Evolutionary conservation across 305 asterid species (phyloP).

Genomic region (Fraxinus nigra): DNA sequence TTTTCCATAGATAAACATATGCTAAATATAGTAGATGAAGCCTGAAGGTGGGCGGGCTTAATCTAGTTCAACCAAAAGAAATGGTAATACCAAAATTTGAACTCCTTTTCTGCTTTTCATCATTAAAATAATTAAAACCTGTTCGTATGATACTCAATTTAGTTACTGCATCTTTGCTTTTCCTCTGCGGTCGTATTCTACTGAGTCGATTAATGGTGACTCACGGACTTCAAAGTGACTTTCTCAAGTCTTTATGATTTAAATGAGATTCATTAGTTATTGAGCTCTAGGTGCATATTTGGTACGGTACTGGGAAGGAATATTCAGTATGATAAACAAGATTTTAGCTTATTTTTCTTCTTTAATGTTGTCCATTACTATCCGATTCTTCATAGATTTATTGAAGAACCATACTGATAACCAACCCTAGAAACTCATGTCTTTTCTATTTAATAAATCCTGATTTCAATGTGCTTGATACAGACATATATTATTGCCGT

Average conservation of each 20-base stretch:
- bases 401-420: not conserved
- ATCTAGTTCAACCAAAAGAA: not conserved
- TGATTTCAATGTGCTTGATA: not conserved
- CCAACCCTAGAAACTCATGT: not conserved
- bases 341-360: not conserved
- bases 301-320: not conserved
- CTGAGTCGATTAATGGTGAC: not conserved
- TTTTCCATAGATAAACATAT: not conserved
- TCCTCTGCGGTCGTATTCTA: not conserved
- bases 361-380: not conserved
- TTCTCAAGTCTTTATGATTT: not conserved
- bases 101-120: not conserved
- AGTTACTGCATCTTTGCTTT: not conserved
- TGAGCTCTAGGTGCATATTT: not conserved
- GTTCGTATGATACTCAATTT: not conserved
- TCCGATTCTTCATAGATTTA: not conserved
- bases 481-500: not conserved
- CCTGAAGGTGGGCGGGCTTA: not conserved
- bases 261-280: not conserved
- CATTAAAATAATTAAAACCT: not conserved
- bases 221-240: not conserved
- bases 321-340: not conserved
- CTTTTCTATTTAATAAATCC: not conserved
- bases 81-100: not conserved
- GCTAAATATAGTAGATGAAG: not conserved